A percentile compares a stretch with the other conserved stretches of the same genome.
Evolutionary conservation across 1,284 basidiomycete genomes (phyloP).

Genomic region (Sanghuangporus baumii): DNA sequence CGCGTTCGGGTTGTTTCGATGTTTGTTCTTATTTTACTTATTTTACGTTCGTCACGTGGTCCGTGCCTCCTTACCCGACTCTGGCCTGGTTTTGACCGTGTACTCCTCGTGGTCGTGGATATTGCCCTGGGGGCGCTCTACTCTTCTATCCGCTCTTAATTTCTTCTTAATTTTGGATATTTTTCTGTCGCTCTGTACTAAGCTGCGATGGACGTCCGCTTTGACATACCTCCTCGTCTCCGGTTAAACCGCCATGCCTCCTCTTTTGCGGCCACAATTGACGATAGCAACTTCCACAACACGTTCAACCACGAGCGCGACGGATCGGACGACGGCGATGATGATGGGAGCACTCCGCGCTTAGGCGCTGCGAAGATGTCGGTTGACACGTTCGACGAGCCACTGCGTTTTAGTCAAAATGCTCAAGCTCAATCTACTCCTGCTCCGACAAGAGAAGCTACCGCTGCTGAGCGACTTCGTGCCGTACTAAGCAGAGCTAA

Average conservation of each 20-base stretch:
- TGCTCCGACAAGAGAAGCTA: slow-evolving; percentile 29
- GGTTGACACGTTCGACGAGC: slow-evolving; percentile 39
- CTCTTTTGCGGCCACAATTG: slow-evolving; percentile 24
- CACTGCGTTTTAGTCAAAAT: slow-evolving; percentile 22
- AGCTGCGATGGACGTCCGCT: slow-evolving; percentile 6
- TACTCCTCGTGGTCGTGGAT: background rate
- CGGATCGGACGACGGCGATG: slow-evolving; percentile 22
- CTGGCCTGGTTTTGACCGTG: slow-evolving; percentile 1
- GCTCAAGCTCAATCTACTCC: slow-evolving; percentile 22
- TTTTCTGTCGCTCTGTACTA: background rate
- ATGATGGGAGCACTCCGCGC: slow-evolving; percentile 35
- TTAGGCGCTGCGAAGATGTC: slow-evolving; percentile 11
- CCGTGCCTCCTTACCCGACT: background rate
- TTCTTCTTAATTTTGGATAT: background rate
- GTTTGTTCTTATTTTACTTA: background rate
- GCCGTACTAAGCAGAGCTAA: slow-evolving; percentile 43
- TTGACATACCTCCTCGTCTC: slow-evolving; percentile 21
- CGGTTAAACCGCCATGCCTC: slow-evolving; percentile 25
- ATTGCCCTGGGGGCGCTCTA: background rate
- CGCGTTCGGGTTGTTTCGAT: slow-evolving; percentile 8
- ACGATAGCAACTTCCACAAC: slow-evolving; percentile 1
- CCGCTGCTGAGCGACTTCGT: slow-evolving; percentile 49
- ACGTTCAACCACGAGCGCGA: slow-evolving; percentile 19
- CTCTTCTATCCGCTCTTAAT: background rate
- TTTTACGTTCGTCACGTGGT: background rate